Percentiles rank a stretch among this genome's conserved stretches.
Conservation (phyloP, 2,329 filamentous ascomycete genomes). For the Amylocarpus encephaloides region DNA sequence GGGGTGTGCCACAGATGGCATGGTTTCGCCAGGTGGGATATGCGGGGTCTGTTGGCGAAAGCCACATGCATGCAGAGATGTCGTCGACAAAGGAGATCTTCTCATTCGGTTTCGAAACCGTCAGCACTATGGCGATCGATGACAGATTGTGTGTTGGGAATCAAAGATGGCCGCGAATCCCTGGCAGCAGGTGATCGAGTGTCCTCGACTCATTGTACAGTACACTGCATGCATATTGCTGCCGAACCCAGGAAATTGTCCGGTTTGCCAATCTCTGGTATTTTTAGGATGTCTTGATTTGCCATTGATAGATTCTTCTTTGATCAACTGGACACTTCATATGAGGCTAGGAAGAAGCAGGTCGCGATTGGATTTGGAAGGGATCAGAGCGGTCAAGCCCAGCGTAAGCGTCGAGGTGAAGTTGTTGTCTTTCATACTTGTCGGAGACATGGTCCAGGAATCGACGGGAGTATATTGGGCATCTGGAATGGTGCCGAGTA, state of each 20-base stretch:
- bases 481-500: background rate
- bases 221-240: background rate
- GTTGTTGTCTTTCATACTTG: background rate
- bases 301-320: no score
- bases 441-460: background rate
- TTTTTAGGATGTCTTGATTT: no score
- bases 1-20: background rate
- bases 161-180: no score
- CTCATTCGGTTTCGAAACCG: no score
- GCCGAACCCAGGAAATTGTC: background rate
- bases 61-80: background rate
- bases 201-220: no score
- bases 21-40: background rate
- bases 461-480: background rate
- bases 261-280: no score
- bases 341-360: background rate
- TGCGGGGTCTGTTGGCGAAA: constrained; percentile 1
- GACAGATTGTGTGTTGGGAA: no score
- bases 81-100: background rate
- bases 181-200: no score
- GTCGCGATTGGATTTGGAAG: background rate
- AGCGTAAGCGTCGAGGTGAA: background rate
- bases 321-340: background rate
- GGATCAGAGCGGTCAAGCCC: constrained; percentile 4
- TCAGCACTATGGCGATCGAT: no score